Evolutionary conservation across 2,329 filamentous ascomycete genomes (phyloP), one percentile per base, ranked within the genome.

Genomic region (Penicillium paneum): DNA sequence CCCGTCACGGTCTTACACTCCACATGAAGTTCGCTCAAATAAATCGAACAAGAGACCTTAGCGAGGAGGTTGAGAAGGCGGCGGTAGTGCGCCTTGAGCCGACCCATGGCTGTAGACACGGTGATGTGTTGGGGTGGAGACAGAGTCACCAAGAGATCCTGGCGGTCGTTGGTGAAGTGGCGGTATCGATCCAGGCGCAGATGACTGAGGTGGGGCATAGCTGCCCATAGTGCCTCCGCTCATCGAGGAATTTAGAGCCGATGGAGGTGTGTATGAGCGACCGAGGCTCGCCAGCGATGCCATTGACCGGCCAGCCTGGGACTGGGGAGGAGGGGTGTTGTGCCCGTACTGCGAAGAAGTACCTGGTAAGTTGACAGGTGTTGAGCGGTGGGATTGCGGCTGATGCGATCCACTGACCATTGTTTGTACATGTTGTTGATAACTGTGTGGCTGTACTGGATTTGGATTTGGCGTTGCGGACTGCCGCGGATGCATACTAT

Each of bases 221-320:
- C 60, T 35, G 10, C 46, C 61, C 51, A 74, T 59, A 10, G 67
- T 62, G 19, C 64, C 51, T 21, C 69, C 65, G 11, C 64, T 57
- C 17, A 62, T 54, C 1, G 65, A 63, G 13, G 67, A 68, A 40
- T 70, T 65, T 42, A 74, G 40, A 17, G 64, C 61, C 6, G 71
- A 60, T 1, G 73, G 73, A n/a, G 74, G 74, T 3, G 73, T 75
- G 51, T 71, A 76, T 8, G 74, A 71, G 35, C 74, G 68, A 13
- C 65, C 69, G 24, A 74, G 63, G 13, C 57, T 59, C 34, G 69
- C 60, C 26, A 66, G 50, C 31, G 64, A 55, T 24, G 65, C 63
- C 49, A 67, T 59, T 41, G 64, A 63, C 44, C 68, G 65, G 32
- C 69, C 60, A 26, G 52, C 52, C 44, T 67, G 66, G 13, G 57